Evolutionary conservation across 768 basidiomycete genomes (phyloP), one percentile per base, ranked within the genome.

Genomic region (Trametes elegans): DNA sequence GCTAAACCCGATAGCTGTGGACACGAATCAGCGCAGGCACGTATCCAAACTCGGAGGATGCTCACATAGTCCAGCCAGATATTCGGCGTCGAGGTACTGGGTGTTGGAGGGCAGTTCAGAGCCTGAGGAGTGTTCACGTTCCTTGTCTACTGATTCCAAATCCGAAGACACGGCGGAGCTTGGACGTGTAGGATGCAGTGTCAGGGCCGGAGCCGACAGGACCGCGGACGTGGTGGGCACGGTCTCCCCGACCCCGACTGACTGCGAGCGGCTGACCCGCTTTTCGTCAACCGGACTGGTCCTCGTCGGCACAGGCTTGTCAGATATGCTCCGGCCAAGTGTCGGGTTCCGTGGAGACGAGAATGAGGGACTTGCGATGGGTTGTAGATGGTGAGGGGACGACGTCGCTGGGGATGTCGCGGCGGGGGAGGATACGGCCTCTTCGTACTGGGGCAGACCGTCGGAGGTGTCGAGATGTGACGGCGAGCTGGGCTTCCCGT

Each of bases 1-100:
- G 40, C 69, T 67, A 63, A 90, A 90, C 3, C 87, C 86, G 58
- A 90, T 76, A 13, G 88, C 90, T 91, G 58, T 32, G 55, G 29
- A 61, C 16, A 5, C n/a, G 16, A 11, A 13, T 48, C 11, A 43
- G 26, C 5, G 19, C n/a, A n/a, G 11, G 7, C 2, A 14, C 16
- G 24, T 18, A n/a, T 39, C 38, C 52, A 55, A 60, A 34, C 35
- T 16, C 2, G 5, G 16, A 18, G 21, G 14, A 11, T 16, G 19
- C 88, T 67, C 64, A 90, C 88, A 82, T 61, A 89, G 49, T 5
- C 68, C 68, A 7, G 35, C 35, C 3, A 67, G 53, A 49, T 66
- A 29, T 31, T 66, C 64, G 16, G 53, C 24, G 28, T 68, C 66
- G 16, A 68, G 49, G 34, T 60, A 68, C 45, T 62, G 63, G 14